phyloP scores from a whole-genome alignment of 495 filamentous ascomycete species.

The Tuber brumale region DNA sequence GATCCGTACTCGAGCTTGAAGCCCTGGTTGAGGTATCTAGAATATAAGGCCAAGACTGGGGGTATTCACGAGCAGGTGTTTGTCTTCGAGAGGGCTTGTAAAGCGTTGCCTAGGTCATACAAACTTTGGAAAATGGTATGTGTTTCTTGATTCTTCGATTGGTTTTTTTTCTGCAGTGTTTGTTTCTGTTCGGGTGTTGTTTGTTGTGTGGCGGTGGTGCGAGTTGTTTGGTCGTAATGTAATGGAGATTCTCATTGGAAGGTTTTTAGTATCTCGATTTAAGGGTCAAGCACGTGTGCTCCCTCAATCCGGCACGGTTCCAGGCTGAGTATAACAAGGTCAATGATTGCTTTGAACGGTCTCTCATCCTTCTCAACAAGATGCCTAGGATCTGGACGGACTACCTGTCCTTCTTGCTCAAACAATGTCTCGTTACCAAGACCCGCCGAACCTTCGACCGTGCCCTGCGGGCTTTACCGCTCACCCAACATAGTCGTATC shows the following conservation, averaged over 20 bases:
- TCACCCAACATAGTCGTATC: conserved; percentile 95
- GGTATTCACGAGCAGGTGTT: conserved; percentile 86
- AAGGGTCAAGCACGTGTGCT: conserved; percentile 70
- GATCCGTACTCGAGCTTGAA: conserved; percentile 73
- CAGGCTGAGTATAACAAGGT: conserved; percentile 82
- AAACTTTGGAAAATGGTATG: conserved; percentile 96
- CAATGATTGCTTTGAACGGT: conserved; percentile 90
- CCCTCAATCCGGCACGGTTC: conserved; percentile 76
- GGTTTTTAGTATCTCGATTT: conserved; percentile 71
- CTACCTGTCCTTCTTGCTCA: conserved; percentile 85
- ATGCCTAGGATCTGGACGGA: conserved; percentile 99
- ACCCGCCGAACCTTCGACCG: conserved; percentile 90
- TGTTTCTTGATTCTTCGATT: conserved; percentile 8
- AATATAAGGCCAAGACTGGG: conserved; percentile 83
- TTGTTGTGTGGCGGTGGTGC: conserved; percentile 6
- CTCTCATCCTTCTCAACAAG: conserved; percentile 91
- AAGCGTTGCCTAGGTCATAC: conserved; percentile 84
- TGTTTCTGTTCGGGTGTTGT: conserved; percentile 3
- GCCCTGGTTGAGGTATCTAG: conserved; percentile 93
- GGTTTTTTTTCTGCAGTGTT: conserved; percentile 32
- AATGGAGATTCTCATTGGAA: conserved; percentile 1
- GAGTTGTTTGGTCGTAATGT: conserved; percentile 1
- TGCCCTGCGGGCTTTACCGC: conserved; percentile 84
- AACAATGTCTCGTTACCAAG: conserved; percentile 85
- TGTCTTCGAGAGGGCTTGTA: conserved; percentile 86